Base-by-base conservation (phyloP, 2,329 filamentous ascomycete genomes). In the Zymoseptoria brevis region DNA sequence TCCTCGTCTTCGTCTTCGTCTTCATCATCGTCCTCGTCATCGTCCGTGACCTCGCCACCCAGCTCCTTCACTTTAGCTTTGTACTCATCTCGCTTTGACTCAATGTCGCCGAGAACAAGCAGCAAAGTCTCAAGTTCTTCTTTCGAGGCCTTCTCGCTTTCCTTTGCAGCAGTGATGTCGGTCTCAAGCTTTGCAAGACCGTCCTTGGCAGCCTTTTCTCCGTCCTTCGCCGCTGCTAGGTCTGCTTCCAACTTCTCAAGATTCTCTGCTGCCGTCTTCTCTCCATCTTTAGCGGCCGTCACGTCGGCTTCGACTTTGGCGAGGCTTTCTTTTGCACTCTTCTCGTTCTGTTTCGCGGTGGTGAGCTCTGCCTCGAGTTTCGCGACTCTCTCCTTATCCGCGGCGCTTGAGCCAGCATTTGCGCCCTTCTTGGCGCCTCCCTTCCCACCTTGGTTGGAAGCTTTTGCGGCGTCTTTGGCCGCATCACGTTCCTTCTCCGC, bases 61-160 rank as follows among this genome's bases (percentile, higher is more conserved):
- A 68, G 50, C 53, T 63, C 61, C 57, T 68, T 69, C 24, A 69
- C 60, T 63, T 66, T 68, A 22, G 58, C 63, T 58, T 61, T 68
- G 50, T 69, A 71, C 59, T 64, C 66, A 50, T 69, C 68, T 51
- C 66, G 56, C 62, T 79, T 79, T 57, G 77, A 74, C 67, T 80
- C 76, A 35, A 81, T 71, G 60, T 80, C 77, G 4, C 75, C 74
- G 30, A 79, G 73, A 4, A 79, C 70, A 53, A 80, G 76, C 57
- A 82, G 55, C 71, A 61, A 66, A 45, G 59, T 66, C 49, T 67
- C 65, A 29, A 67, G 51, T 52, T 66, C 64, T 22, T 68, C 65
- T 55, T 65, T 65, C 4, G 61, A 60, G n/a, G 29, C 50, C 50
- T 57, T 62, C 50, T 65, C 59, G 9, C 48, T 54, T 29, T 61